phyloP scores from a whole-genome alignment of 78 protist genomes.

The Protostelium mycophagum region DNA sequence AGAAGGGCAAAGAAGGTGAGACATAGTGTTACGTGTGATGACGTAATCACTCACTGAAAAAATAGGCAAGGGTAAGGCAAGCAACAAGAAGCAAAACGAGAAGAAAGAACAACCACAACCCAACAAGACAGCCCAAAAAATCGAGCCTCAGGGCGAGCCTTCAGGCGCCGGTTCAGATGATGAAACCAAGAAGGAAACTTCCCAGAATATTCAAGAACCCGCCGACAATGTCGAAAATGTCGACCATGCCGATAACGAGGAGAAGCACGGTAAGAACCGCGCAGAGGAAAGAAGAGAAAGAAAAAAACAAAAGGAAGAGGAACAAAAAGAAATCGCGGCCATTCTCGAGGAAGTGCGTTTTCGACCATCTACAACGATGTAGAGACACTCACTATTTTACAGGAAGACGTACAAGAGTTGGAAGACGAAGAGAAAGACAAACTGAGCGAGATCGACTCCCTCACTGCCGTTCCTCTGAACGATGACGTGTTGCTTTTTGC shows the following conservation, averaged over 20 bases:
- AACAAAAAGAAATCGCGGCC: not conserved
- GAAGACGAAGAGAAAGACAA: slow-evolving; percentile 28
- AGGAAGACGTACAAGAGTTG: slow-evolving; percentile 6
- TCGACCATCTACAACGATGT: not conserved
- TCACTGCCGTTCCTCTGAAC: slow-evolving; percentile 56
- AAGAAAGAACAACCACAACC: slow-evolving; percentile 12
- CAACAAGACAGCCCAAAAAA: not conserved
- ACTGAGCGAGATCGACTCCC: slow-evolving; percentile 44
- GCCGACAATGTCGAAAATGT: slow-evolving; percentile 8
- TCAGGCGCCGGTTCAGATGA: slow-evolving; percentile 8
- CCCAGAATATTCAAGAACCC: slow-evolving; percentile 5
- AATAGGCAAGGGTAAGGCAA: not conserved
- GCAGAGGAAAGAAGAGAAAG: slow-evolving; percentile 55
- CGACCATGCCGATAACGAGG: slow-evolving; percentile 12
- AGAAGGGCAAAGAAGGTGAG: slow-evolving; percentile 4
- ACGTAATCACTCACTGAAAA: too few species aligned
- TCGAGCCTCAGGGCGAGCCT: not conserved
- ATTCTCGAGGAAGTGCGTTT: not conserved
- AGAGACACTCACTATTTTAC: not conserved
- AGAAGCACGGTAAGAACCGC: slow-evolving; percentile 15
- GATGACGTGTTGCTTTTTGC: slow-evolving; percentile 78
- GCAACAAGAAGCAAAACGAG: not conserved
- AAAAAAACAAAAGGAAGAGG: slow-evolving; percentile 32
- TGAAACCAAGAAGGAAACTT: slow-evolving; percentile 15
- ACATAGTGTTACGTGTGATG: too few species aligned